These are phyloP conservation scores for Schoenoplectus tabernaemontani DNA, from an alignment of 202 grass and related monocot genomes.

Conservation along the genomic window DNA sequence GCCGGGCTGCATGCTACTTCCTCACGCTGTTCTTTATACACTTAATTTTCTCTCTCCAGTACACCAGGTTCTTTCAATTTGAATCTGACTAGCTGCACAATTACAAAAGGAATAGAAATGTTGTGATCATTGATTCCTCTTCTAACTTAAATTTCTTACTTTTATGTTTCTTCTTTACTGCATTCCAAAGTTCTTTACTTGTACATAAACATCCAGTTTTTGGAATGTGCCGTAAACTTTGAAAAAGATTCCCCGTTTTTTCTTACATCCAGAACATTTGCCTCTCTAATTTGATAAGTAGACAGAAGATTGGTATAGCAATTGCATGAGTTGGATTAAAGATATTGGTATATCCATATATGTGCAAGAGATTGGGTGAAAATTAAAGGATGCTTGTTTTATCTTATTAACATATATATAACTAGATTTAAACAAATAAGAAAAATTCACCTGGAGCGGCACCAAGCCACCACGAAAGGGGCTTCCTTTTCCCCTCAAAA, in stretches of 20 bases:
- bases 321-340: neutral
- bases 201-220: neutral
- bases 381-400: neutral
- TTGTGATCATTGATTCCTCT: neutral
- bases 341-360: no score
- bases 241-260: neutral
- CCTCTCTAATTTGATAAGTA: neutral
- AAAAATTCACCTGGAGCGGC: conserved; percentile 8
- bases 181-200: neutral
- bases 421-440: neutral
- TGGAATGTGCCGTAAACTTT: neutral
- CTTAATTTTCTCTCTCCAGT: neutral
- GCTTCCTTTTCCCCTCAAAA: neutral
- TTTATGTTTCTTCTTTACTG: neutral
- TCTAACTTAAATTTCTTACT: neutral
- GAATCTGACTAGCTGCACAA: neutral
- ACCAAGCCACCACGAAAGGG: neutral
- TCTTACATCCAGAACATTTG: neutral
- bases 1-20: conserved; percentile 18
- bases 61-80: neutral
- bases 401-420: neutral
- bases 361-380: neutral
- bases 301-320: neutral
- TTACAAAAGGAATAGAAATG: neutral
- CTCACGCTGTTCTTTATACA: neutral